phyloP scores from a whole-genome alignment of 2,329 filamentous ascomycete genomes.

The Microsporum canis region DNA sequence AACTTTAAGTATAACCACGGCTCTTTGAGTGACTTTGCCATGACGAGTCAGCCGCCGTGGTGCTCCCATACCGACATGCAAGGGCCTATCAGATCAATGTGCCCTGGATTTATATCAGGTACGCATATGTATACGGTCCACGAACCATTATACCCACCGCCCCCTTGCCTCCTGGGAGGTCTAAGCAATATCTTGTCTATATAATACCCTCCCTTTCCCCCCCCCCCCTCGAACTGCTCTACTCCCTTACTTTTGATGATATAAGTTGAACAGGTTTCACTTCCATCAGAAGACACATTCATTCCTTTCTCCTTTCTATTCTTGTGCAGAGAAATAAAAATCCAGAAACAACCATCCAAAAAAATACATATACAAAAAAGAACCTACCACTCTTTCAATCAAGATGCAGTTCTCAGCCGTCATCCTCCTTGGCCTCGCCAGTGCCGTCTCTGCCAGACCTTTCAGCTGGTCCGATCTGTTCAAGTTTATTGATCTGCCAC shows the following conservation, averaged over 20 bases:
- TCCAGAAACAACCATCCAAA: background rate
- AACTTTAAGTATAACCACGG: background rate
- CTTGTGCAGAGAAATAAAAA: background rate
- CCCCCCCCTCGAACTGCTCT: background rate
- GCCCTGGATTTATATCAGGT: background rate
- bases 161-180: background rate
- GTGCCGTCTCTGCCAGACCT: slow-evolving; percentile 3
- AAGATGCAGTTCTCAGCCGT: slow-evolving; percentile 10
- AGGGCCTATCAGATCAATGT: background rate
- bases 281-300: background rate
- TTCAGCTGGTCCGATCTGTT: background rate
- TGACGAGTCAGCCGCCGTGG: background rate
- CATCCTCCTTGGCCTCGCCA: slow-evolving; percentile 7
- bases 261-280: slow-evolving; percentile 1
- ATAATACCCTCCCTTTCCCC: background rate
- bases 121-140: background rate
- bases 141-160: background rate
- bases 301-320: background rate
- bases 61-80: background rate
- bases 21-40: background rate
- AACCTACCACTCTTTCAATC: background rate
- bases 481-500: background rate
- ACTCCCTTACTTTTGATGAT: background rate
- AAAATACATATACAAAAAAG: background rate
- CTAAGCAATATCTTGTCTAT: background rate